Conservation (phyloP, 2,329 filamentous ascomycete genomes). For the Hypoxylon sp. region DNA sequence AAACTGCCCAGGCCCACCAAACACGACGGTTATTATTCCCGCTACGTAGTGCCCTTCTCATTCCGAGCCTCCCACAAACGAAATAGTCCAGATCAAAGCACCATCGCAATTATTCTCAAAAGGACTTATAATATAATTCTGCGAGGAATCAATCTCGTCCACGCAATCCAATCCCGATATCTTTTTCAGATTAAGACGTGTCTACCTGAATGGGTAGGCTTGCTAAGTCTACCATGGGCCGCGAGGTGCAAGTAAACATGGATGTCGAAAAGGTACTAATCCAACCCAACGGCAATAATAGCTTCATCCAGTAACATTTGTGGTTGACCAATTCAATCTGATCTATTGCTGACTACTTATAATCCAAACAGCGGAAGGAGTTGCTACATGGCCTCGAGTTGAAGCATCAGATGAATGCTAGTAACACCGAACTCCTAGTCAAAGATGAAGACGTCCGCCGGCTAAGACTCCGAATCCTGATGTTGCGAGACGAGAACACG, state of each 20-base stretch:
- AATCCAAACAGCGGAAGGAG: constrained; percentile 59
- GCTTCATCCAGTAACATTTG: neutral
- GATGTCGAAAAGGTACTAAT: constrained; percentile 57
- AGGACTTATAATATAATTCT: constrained; percentile 14
- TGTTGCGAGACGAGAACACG: constrained; percentile 83
- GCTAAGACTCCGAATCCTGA: constrained; percentile 76
- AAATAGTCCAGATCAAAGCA: constrained; percentile 11
- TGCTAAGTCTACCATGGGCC: constrained; percentile 49
- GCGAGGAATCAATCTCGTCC: neutral
- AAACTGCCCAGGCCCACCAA: constrained; percentile 37
- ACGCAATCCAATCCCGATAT: neutral
- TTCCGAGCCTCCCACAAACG: neutral
- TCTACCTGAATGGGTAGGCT: constrained; percentile 49
- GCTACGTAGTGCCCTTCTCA: constrained; percentile 29
- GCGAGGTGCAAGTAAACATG: constrained; percentile 55
- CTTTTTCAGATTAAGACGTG: constrained; percentile 36
- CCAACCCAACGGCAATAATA: neutral
- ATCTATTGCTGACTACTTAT: constrained; percentile 18
- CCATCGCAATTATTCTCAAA: constrained; percentile 11
- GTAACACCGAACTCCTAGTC: constrained; percentile 76
- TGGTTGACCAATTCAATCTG: constrained; percentile 9
- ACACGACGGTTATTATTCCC: constrained; percentile 43
- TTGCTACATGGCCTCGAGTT: constrained; percentile 74
- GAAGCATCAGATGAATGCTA: constrained; percentile 75
- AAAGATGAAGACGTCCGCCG: constrained; percentile 83